Conservation (phyloP, 768 basidiomycete genomes). For the Suillus cothurnatus region DNA sequence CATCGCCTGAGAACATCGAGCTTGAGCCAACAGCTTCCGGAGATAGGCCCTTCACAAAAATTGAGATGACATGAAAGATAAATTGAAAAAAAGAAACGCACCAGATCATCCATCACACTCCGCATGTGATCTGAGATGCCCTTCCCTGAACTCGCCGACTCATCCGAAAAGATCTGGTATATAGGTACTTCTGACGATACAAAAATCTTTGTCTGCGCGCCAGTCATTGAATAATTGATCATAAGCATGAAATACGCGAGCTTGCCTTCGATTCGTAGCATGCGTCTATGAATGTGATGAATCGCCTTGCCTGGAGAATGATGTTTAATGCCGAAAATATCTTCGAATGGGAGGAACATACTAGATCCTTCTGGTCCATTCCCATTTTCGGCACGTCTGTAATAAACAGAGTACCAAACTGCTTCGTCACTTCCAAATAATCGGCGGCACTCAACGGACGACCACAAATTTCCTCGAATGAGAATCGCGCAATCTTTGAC, state of each 20-base stretch:
- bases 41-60: constrained; percentile 64
- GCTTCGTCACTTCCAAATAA: constrained; percentile 90
- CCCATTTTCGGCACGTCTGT: constrained; percentile 89
- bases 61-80: constrained; percentile 2
- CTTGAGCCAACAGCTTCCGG: constrained; percentile 76
- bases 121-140: constrained; percentile 84
- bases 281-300: constrained; percentile 98
- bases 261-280: constrained; percentile 89
- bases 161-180: constrained; percentile 85
- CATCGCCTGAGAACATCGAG: constrained; percentile 94
- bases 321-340: constrained; percentile 6
- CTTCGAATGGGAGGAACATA: constrained; percentile 30
- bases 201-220: constrained; percentile 79
- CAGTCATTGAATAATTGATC: constrained; percentile 7
- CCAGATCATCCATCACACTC: constrained; percentile 94
- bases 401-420: constrained; percentile 87
- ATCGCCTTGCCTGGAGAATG: constrained; percentile 80
- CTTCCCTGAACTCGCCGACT: constrained; percentile 39
- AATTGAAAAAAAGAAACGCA: constrained; percentile 35
- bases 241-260: background rate
- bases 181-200: constrained; percentile 93
- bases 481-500: constrained; percentile 79
- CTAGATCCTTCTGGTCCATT: constrained; percentile 83
- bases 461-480: constrained; percentile 85
- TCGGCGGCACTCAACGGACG: constrained; percentile 92